These are phyloP conservation scores for Linum lewisii DNA, from an alignment of 345 rosid species.

Conservation along the genomic window DNA sequence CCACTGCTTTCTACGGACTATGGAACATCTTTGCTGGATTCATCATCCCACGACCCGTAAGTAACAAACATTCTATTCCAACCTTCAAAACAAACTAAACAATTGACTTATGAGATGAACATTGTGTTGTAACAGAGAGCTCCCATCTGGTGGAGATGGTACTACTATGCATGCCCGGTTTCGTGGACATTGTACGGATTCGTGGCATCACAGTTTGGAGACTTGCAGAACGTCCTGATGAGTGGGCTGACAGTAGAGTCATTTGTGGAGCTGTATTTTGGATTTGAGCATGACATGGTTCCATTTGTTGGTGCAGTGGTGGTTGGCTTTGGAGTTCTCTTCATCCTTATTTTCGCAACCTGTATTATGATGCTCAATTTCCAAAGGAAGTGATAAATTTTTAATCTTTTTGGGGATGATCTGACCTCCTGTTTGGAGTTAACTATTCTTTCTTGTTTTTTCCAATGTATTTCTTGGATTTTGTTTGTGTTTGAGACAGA, in stretches of 20 bases:
- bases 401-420: no score
- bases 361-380: neutral
- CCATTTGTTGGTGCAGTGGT: neutral
- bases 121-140: neutral
- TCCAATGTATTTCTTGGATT: no score
- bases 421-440: no score
- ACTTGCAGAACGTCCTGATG: neutral
- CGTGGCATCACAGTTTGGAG: neutral
- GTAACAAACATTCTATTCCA: neutral
- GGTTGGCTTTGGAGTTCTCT: neutral
- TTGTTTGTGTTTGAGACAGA: no score
- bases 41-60: constrained; percentile 38
- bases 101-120: no score
- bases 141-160: neutral
- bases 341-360: neutral
- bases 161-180: neutral
- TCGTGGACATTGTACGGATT: neutral
- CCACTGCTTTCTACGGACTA: constrained; percentile 21
- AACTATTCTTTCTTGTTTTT: no score
- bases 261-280: neutral
- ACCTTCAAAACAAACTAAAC: no score
- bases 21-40: constrained; percentile 47
- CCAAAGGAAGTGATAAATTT: neutral
- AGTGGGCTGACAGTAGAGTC: neutral
- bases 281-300: neutral